phyloP scores from a whole-genome alignment of 306 rosid species.

The Cicer bijugum region DNA sequence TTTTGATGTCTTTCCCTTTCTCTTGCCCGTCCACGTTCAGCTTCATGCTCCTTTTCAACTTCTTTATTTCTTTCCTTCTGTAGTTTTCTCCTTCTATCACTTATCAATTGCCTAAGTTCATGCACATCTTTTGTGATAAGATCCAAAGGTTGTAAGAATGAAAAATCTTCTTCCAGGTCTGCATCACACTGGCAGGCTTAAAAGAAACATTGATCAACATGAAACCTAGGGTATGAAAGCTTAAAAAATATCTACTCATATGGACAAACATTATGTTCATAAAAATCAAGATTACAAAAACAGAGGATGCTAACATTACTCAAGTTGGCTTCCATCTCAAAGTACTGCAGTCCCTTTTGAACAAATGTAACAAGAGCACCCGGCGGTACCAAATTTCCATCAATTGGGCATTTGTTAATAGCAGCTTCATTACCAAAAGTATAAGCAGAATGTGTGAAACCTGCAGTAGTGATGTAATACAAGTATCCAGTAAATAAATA shows the following conservation, averaged over 20 bases:
- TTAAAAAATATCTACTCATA: constrained; percentile 36
- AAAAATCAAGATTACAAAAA: constrained; percentile 39
- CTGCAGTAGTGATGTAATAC: constrained; percentile 51
- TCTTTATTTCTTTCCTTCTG: constrained; percentile 71
- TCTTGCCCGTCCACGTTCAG: constrained; percentile 65
- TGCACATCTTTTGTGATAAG: constrained; percentile 87
- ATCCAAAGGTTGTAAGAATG: constrained; percentile 86
- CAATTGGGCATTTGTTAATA: constrained; percentile 79
- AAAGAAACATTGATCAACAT: constrained; percentile 68
- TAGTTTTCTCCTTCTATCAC: constrained; percentile 66
- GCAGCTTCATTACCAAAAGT: constrained; percentile 96
- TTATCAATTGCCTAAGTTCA: constrained; percentile 77
- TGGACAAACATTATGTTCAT: constrained; percentile 44
- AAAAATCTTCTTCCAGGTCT: constrained; percentile 93
- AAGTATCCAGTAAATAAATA: constrained; percentile 38
- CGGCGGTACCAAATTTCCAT: constrained; percentile 90
- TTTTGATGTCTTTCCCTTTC: constrained; percentile 74
- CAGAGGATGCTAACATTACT: constrained; percentile 76
- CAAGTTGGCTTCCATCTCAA: constrained; percentile 99
- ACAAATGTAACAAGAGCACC: constrained; percentile 84
- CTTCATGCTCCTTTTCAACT: constrained; percentile 69
- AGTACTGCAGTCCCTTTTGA: constrained; percentile 94
- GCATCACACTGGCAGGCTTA: constrained; percentile 90
- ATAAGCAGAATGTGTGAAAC: constrained; percentile 92
- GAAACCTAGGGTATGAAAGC: constrained; percentile 47